A percentile compares a stretch with the other conserved stretches of the same genome.
phyloP scores from a whole-genome alignment of 805 yeast species.

The Candida loeiensis region DNA sequence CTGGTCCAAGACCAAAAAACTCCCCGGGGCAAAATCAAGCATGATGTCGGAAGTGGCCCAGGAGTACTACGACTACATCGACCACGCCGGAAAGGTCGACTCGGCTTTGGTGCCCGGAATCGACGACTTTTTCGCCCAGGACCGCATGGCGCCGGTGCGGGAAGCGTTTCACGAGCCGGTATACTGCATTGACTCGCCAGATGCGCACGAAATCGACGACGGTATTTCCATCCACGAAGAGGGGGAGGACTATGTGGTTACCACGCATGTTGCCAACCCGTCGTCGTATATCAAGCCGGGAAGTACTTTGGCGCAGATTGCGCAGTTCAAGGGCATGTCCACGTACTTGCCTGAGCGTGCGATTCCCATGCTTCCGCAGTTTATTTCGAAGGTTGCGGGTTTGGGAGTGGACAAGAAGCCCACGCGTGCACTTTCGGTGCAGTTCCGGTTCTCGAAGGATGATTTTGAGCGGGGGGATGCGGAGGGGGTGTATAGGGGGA shows the following conservation, averaged over 20 bases:
- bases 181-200: constrained; percentile 77
- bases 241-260: constrained; percentile 38
- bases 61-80: constrained; percentile 35
- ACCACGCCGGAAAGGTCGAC: constrained; percentile 7
- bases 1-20: constrained; percentile 45
- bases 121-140: constrained; percentile 25
- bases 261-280: constrained; percentile 87
- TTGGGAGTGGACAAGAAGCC: constrained; percentile 40
- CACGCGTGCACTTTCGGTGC: constrained; percentile 44
- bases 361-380: constrained; percentile 66
- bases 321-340: constrained; percentile 60
- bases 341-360: constrained; percentile 68
- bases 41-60: constrained; percentile 42
- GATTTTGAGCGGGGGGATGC: background rate
- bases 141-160: constrained; percentile 32
- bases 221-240: constrained; percentile 63
- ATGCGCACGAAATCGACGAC: constrained; percentile 91
- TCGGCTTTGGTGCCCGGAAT: background rate
- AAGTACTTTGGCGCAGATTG: constrained; percentile 48
- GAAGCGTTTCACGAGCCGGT: constrained; percentile 47
- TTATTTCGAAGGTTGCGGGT: constrained; percentile 49
- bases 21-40: constrained; percentile 44
- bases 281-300: constrained; percentile 53
- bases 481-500: background rate
- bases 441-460: constrained; percentile 22